Base-by-base conservation (phyloP, 140 eudicot species). In the Stevia rebaudiana region DNA sequence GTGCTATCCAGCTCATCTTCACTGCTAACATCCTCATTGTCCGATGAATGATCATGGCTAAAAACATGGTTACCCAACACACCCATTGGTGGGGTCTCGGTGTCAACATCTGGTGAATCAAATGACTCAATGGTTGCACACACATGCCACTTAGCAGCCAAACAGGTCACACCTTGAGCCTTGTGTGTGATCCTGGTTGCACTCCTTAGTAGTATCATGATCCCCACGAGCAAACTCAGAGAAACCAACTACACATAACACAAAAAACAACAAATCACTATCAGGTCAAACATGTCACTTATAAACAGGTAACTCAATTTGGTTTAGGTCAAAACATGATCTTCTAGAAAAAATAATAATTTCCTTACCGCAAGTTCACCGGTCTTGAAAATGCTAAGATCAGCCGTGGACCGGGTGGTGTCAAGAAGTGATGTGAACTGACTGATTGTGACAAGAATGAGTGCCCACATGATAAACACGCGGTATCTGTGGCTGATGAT, bases 111-210 rank as follows among this genome's bases (percentile, higher is more conserved):
- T 0, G 74, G 78, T 57, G 89, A n/a, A 3, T 78, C 88, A 59
- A 85, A 92, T 0, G 90, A 75, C 70, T 83, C 91, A 8, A 88
- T 81, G 46, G 97, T 83, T 28, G 97, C 90, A 72, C 94, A 83
- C 23, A 81, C 97, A 25, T 92, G 95, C 99, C 99, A 92, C 79
- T 85, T 88, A 52, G 99, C 69, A 47, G 96, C 96, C 3, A 92
- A 80, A 75, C 78, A 65, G 2, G 99, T 92, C 49, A 92, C 91
- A 0, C 84, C 87, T 49, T 77, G 97, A 17, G 96, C 99, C 77
- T 83, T 92, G 66, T 92, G 99, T 1, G 99, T 92, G 50, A 92
- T 92, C 82, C 82, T 81, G 1, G 97, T 75, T 6, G 99, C 99
- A 54, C 99, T 88, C 59, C 95, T 70, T 49, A 92, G 58, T 19